Conservation (phyloP, 2,329 filamentous ascomycete species). For the Neofusicoccum laricinum region DNA sequence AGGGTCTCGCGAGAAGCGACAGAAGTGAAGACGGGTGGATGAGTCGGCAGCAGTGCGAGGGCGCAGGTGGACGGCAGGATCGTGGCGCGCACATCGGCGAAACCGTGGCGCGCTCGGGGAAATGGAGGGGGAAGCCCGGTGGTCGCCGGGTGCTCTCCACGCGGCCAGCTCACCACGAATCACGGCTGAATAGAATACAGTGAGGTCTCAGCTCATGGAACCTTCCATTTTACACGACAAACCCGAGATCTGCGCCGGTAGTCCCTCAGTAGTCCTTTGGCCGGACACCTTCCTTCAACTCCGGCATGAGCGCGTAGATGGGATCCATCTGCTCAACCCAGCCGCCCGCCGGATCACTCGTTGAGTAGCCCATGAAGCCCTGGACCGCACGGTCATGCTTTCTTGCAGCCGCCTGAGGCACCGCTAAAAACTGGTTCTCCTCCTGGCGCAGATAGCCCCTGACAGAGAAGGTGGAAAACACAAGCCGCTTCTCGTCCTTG, state of each 20-base stretch:
- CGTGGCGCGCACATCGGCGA: not conserved
- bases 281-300: conserved; percentile 12
- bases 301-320: conserved; percentile 18
- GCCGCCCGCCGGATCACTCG: conserved; percentile 21
- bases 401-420: conserved; percentile 24
- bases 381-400: conserved; percentile 20
- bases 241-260: too few relatives aligned
- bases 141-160: too few relatives aligned
- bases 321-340: conserved; percentile 20
- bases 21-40: not conserved
- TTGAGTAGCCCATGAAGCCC: conserved; percentile 22
- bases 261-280: not conserved
- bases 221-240: too few relatives aligned
- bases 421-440: conserved; percentile 40
- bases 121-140: not conserved
- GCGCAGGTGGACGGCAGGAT: not conserved
- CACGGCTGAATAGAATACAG: too few relatives aligned
- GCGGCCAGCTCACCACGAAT: too few relatives aligned
- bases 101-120: not conserved
- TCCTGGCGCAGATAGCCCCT: conserved; percentile 22
- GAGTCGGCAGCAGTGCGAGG: not conserved
- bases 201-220: too few relatives aligned
- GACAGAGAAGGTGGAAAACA: conserved; percentile 7
- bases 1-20: not conserved
- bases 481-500: conserved; percentile 12